Conservation (phyloP, 2,329 filamentous ascomycete genomes). For the Colletotrichum chlorophyti region DNA sequence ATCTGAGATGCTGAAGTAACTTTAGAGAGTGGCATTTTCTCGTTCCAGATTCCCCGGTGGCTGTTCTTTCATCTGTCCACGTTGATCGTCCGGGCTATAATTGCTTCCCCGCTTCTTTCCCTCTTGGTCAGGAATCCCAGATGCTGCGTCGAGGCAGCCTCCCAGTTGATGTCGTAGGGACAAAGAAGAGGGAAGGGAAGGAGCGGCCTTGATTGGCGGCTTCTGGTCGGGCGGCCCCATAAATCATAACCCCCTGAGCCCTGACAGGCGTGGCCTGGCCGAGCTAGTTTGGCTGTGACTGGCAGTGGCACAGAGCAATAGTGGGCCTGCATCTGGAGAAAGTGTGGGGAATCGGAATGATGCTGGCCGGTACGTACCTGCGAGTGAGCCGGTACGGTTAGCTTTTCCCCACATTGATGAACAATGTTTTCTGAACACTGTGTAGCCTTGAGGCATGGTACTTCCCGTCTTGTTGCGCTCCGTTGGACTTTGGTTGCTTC, state of each 20-base stretch:
- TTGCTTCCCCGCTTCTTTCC: slow-evolving; percentile 7
- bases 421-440: slow-evolving; percentile 15
- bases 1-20: too few species aligned
- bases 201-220: slow-evolving; percentile 9
- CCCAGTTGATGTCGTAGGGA: background rate
- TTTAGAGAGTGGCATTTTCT: too few species aligned
- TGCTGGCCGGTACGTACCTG: slow-evolving; percentile 7
- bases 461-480: too few species aligned
- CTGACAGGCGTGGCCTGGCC: slow-evolving; percentile 15
- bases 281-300: slow-evolving; percentile 5
- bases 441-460: background rate
- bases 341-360: slow-evolving; percentile 23
- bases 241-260: slow-evolving; percentile 4
- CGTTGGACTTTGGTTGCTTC: too few species aligned
- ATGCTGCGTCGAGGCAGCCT: slow-evolving; percentile 7
- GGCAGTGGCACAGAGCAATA: slow-evolving; percentile 11
- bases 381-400: background rate
- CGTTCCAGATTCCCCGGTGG: background rate
- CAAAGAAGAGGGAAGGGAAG: background rate
- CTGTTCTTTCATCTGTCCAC: background rate
- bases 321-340: slow-evolving; percentile 20
- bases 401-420: background rate
- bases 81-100: background rate
- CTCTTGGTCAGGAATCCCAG: slow-evolving; percentile 3
- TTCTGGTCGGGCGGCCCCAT: background rate